Conservation (phyloP, 164 flowering plant genomes). For the Warburgia ugandensis region DNA sequence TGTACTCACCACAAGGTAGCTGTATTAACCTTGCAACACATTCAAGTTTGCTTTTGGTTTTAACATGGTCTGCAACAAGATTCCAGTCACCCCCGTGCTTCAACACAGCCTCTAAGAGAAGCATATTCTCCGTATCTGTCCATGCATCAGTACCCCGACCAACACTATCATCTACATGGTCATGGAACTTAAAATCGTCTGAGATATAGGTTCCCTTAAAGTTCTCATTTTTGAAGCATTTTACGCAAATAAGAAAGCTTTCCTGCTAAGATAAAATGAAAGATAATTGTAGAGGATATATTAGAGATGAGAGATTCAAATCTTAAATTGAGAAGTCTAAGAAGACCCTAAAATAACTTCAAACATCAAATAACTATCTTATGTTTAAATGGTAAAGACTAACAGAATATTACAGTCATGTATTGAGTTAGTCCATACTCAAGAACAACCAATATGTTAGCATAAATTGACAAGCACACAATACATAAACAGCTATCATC, state of each 20-base stretch:
- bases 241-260: conserved; percentile 36
- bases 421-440: no score
- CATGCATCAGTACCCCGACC: conserved; percentile 32
- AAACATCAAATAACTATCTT: neutral
- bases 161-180: conserved; percentile 15
- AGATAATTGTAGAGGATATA: neutral
- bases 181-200: conserved; percentile 52
- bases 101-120: conserved; percentile 73
- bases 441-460: neutral
- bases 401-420: no score
- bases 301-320: neutral
- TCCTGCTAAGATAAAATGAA: conserved; percentile 27
- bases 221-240: conserved; percentile 54
- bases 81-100: conserved; percentile 95
- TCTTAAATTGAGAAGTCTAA: neutral
- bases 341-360: neutral
- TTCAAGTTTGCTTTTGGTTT: conserved; percentile 64
- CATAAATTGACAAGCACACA: no score
- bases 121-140: conserved; percentile 78
- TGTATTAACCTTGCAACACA: conserved; percentile 78
- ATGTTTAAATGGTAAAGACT: neutral
- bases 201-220: conserved; percentile 41
- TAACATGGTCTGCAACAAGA: conserved; percentile 60
- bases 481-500: no score
- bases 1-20: conserved; percentile 76